Evolutionary conservation across 2,329 filamentous ascomycete species (phyloP), one percentile per base, ranked within the genome.

Genomic region (Calonectria henricotiae): DNA sequence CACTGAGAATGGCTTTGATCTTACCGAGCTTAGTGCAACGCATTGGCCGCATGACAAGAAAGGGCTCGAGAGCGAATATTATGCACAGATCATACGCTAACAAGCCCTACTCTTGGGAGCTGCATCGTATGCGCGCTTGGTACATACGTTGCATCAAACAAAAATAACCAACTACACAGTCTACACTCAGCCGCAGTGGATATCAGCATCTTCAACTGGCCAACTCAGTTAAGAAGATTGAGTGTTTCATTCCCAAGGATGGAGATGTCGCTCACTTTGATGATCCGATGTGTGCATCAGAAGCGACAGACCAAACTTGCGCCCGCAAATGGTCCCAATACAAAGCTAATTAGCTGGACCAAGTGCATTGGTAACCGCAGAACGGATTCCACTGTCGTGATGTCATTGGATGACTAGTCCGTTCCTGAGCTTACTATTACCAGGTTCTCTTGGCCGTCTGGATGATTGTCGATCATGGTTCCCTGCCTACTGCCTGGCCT

Each of bases 21-120:
- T 58, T 1, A 37, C 51, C 37, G 51, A 58, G 23, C 51, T 58
- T 39, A 58, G 35, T 37, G 51, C 20, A n/a, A 58, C 51, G 32
- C 51, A 58, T 17, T 58, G 51, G 51, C 35, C 51, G 20, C 51
- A 27, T 3, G 20, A 58, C 13, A 58, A 58, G 23, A 58, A 58
- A 11, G 20, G n/a, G 9, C 32, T 23, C 12, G 32, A 37, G 2
- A 39, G 13, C 12, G 51, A 39, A 9, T 32, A 58, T 13, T 58
- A 39, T 15, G 17, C 51, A 25, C 51, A 39, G 12, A 39, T 58
- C 20, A 4, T n/a, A 11, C 51, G 32, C 51, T 58, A 58, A 15
- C 35, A 13, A 7, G 43, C 43, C 11, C 7, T 27, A 30, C 17
- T 39, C 39, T 37, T 13, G 23, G 32, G 27, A 20, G 13, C 20